Evolutionary conservation across 83 land plant genomes (phyloP).

Genomic region (Thuja plicata): DNA sequence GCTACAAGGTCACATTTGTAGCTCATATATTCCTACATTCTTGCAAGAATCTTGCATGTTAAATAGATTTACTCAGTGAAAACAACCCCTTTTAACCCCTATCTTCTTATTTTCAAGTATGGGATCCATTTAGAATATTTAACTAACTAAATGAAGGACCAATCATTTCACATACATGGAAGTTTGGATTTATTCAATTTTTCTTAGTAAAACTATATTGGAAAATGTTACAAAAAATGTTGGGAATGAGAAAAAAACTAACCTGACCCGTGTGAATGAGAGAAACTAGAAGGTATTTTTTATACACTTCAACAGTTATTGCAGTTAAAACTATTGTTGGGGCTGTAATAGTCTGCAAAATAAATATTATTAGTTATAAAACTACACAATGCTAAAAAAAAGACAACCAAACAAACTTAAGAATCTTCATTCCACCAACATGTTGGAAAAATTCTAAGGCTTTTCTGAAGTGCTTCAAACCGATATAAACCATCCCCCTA

Average conservation of each 20-base stretch:
- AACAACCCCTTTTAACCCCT: neutral
- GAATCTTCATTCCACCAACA: constrained; percentile 37
- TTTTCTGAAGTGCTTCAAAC: constrained; percentile 75
- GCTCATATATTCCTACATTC: neutral
- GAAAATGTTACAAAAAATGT: neutral
- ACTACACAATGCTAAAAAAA: neutral
- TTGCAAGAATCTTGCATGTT: neutral
- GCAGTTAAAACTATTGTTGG: constrained; percentile 78
- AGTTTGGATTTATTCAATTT: neutral
- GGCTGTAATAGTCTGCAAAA: constrained; percentile 77
- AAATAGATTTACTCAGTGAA: neutral
- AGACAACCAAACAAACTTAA: neutral
- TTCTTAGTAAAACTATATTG: neutral
- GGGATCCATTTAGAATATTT: neutral
- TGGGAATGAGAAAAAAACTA: neutral
- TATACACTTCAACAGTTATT: constrained; percentile 92
- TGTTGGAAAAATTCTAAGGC: constrained; percentile 92
- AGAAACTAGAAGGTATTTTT: constrained; percentile 87
- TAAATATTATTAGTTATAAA: neutral
- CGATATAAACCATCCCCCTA: constrained; percentile 93
- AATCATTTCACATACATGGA: neutral
- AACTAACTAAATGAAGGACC: neutral
- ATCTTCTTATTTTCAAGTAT: neutral
- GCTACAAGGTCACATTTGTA: neutral
- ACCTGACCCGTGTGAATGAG: constrained; percentile 93